Base-by-base conservation (phyloP, 176 grass and related monocot species). In the Metroxylon sagu region DNA sequence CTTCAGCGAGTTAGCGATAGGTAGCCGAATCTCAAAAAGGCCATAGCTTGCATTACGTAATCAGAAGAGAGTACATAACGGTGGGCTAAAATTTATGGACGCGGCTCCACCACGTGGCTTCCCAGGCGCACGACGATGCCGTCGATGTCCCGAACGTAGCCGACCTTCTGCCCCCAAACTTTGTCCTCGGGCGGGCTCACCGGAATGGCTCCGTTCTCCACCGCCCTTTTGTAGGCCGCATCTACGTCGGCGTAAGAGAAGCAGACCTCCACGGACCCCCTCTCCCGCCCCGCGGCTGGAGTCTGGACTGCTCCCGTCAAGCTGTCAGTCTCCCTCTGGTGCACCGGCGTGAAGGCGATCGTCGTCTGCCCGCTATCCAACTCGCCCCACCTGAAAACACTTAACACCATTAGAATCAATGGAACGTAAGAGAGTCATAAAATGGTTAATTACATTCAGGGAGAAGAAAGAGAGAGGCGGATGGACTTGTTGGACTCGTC, bases 221-320 rank as follows among this genome's bases (percentile, higher is more conserved):
- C 77, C 17, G 83, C 86, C 31, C 58, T 66, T 26, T 27, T 55
- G 77, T 87, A 96, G 27, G 80, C 86, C 3, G 75, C 74, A 57
- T 96, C 92, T 1, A 96, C 86, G 57, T 96, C 91, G 18, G 19
- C n/a, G 58, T 80, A 96, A 68, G 74, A 72, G 71, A 96, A 96
- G 86, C 80, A 90, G 69, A 96, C 81, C 83, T 96, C 86, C 50
- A 96, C 72, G n/a, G 86, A 54, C 0, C 78, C 83, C 18, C 83
- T 69, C 62, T 77, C 80, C 1, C 50, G 21, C 16, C 18, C 49
- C 14, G 61, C 49, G 5, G 56, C 76, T 39, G 83, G 83, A 74
- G 71, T 48, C 30, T 72, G 69, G 52, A 96, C 87, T 31, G 28
- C 39, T 1, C 92, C 92, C 0, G 83, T 85, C 6, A 87, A 25